Evolutionary conservation across 2,329 filamentous ascomycete species (phyloP), one percentile per base, ranked within the genome.

Genomic region (Leptographium lundbergii): DNA sequence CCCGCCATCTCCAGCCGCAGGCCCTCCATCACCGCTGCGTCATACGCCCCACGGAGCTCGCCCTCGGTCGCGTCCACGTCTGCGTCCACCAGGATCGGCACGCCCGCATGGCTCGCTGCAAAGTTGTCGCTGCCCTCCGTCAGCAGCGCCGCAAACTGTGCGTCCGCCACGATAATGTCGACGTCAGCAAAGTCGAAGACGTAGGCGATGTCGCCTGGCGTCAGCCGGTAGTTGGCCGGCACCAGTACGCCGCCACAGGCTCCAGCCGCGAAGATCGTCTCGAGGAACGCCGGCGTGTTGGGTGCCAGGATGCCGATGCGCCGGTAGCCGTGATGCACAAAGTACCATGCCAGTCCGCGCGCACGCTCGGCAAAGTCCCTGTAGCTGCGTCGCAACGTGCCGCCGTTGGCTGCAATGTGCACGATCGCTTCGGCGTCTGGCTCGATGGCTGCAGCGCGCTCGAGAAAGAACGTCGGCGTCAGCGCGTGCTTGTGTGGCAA

Each of bases 271-370:
- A 89, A 99, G 62, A 96, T 89, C 7, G 85, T 82, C 73, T 97
- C 92, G 32, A 99, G 77, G 67, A 97, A 97, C 0, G 91, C 91
- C 0, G 94, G 94, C 1, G 94, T 99, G 70, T 99, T 99, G 3
- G 94, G 89, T 10, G 85, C 86, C 13, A 99, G 77, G 54, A 99
- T 86, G 7, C 94, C 94, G 6, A 97, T 87, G 61, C 88, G 81
- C 67, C 83, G 86, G 67, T 83, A 84, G 5, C 81, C 79, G 68
- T 88, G 82, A 70, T 88, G 89, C 65, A 81, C 81, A 59, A 99
- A 70, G 70, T 87, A 97, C 73, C 95, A 97, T 17, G 91, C 91
- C 22, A 99, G 75, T 0, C 92, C 94, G 50, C 89, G 77, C 3
- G 91, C 89, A 51, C 94, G 88, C 68, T 96, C 89, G 19, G 94